Conservation (phyloP, 2,329 filamentous ascomycete species). For the Fusarium aywerte region DNA sequence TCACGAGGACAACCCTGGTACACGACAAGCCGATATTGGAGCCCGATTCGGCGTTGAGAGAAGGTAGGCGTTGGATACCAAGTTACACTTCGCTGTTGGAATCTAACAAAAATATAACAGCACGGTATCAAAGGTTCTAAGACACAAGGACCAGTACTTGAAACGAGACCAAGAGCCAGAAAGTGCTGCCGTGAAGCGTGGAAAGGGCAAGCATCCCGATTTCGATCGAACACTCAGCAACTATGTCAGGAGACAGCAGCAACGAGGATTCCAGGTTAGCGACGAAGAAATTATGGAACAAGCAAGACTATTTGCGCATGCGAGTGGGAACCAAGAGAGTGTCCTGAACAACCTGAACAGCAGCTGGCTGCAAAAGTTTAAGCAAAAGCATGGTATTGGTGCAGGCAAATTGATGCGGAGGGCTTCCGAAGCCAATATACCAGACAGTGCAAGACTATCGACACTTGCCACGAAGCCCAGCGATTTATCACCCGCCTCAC, state of each 20-base stretch:
- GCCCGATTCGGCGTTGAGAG: slow-evolving; percentile 94
- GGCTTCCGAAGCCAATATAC: slow-evolving; percentile 76
- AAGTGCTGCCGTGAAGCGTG: slow-evolving; percentile 76
- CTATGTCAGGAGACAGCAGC: slow-evolving; percentile 85
- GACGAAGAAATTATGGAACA: slow-evolving; percentile 89
- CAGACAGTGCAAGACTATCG: slow-evolving; percentile 70
- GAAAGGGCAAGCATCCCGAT: slow-evolving; percentile 87
- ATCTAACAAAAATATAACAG: slow-evolving; percentile 59
- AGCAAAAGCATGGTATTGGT: slow-evolving; percentile 79
- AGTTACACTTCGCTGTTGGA: slow-evolving; percentile 36
- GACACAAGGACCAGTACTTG: slow-evolving; percentile 94
- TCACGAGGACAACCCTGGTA: slow-evolving; percentile 86
- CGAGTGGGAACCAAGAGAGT: slow-evolving; percentile 73
- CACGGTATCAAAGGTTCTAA: slow-evolving; percentile 97
- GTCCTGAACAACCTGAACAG: slow-evolving; percentile 76
- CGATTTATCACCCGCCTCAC: slow-evolving; percentile 76
- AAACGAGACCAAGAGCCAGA: slow-evolving; percentile 80
- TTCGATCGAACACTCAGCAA: slow-evolving; percentile 91
- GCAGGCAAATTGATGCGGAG: slow-evolving; percentile 63
- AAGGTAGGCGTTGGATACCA: slow-evolving; percentile 72
- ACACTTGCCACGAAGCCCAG: slow-evolving; percentile 51
- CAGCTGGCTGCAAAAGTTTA: slow-evolving; percentile 94
- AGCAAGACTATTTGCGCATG: slow-evolving; percentile 81
- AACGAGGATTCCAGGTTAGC: slow-evolving; percentile 76
- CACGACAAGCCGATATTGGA: slow-evolving; percentile 97